Base-by-base conservation (phyloP, 257 asterid species). In the Henckelia pumila region DNA sequence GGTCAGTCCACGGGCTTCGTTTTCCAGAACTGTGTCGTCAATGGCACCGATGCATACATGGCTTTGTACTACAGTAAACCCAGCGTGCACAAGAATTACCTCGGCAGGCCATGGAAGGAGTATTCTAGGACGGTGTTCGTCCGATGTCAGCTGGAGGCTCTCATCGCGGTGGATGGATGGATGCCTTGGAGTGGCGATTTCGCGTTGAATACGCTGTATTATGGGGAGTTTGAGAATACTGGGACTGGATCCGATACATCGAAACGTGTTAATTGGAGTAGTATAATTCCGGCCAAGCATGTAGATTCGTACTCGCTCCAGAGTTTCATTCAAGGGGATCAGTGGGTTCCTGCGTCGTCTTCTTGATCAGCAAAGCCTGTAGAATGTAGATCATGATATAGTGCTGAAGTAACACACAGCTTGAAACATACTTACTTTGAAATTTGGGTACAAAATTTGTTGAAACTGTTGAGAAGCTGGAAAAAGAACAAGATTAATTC, bases 71-170 rank as follows among this genome's bases (percentile, higher is more conserved):
- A 55, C 0, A 32, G 66, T 20, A 85, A 82, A 6, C 88, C 84
- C 0, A 66, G 70, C 49, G 76, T 57, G 32, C 88, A 80, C 6
- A 52, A 7, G 1, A 85, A 53, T 29, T 85, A 57, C 77, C 62
- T 85, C 4, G 91, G 91, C 0, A 69, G 91, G 83, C 91, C 91
- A 14, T 85, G 91, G 91, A 85, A 85, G 67, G 81, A 72, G 58
- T 85, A 76, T 4, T 82, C 91, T 0, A 66, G 91, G 75, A 76
- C 88, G 0, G 77, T 85, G 10, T 85, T 85, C 17, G 11, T 85
- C 0, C 28, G 33, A 4, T 78, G 83, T 22, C 67, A 61, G 0
- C 28, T 84, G 82, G 85, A 71, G 74, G 81, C 56, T 7, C 58
- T 84, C 3, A 23, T 84, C 11, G 8, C 80, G 0, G 23, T 70